phyloP scores from a whole-genome alignment of 2,329 filamentous ascomycete genomes.

The Colletotrichum aenigma region DNA sequence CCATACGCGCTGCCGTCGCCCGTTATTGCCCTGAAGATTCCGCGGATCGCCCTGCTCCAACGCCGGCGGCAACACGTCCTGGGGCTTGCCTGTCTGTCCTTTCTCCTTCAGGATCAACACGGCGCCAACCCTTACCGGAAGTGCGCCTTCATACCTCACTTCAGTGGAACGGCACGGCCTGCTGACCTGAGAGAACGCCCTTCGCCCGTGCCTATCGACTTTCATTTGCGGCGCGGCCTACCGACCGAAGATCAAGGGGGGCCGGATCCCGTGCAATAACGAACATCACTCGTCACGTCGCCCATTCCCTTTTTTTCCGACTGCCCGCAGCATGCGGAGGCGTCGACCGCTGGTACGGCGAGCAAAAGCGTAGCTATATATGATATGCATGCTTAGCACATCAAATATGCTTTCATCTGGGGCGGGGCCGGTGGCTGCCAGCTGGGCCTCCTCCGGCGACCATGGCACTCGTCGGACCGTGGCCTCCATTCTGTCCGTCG shows the following conservation, averaged over 20 bases:
- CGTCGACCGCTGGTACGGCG: not conserved
- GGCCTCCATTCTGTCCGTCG: not conserved
- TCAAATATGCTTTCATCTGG: not conserved
- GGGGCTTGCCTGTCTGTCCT: not conserved
- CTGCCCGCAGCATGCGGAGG: not conserved
- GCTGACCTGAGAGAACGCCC: not conserved
- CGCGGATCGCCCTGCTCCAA: not conserved
- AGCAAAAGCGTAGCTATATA: not conserved
- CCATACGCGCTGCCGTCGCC: not conserved
- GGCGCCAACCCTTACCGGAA: not conserved
- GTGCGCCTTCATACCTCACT: not conserved
- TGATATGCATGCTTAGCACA: not conserved
- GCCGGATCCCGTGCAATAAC: not conserved
- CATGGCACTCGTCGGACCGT: not conserved
- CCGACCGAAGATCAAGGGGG: not conserved
- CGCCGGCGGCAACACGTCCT: not conserved
- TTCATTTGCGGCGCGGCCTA: not conserved
- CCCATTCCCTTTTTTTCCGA: not conserved
- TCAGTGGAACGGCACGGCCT: not conserved
- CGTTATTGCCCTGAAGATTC: not conserved
- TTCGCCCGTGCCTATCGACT: not conserved
- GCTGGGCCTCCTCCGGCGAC: not conserved
- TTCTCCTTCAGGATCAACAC: not conserved
- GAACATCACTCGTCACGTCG: not conserved
- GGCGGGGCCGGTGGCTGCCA: constrained; percentile 1